Evolutionary conservation across 1,139 yeast genomes (phyloP), one percentile per base, ranked within the genome.

Genomic region (Diutina mesorugosa): DNA sequence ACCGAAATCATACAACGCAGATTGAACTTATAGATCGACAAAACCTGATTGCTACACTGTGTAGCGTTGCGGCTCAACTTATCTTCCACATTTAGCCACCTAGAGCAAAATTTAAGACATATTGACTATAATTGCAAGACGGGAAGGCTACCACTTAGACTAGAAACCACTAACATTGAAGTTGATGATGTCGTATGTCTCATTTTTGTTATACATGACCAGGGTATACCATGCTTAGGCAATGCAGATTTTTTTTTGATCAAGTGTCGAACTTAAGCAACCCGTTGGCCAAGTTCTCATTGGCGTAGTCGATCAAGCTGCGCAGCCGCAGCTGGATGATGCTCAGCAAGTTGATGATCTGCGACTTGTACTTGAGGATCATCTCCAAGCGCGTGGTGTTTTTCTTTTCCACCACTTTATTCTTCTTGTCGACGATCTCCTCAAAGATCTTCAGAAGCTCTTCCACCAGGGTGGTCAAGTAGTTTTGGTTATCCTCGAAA

Each of bases 401-500:
- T 16, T n/a, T 28, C 45, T 50, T 50, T 4, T 32, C 53, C 45
- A 30, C 32, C 28, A 50, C 53, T n/a, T 50, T 50, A 10, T 50
- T 50, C 28, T 32, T 50, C 28, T 50, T 50, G 16, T 50, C 53
- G 26, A 50, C 53, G n/a, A 50, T 28, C 28, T 50, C 45, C 18
- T 50, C 53, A 30, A 50, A 50, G 21, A 90, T 71, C 63, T 83
- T 84, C 2, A 96, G 86, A 50, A 93, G 73, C 58, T 81, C 84
- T 67, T 93, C 99, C 6, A 90, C 93, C 1, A 90, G 84, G 60
- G 78, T 73, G 57, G 85, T 85, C 55, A 93, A 72, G 57, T 82
- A 81, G 58, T 79, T 83, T 67, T 90, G 97, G 64, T 84, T 84
- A 58, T 80, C 83, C 63, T 90, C 96, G 64, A 90, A 83, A 14